Evolutionary conservation across 176 grass and related monocot species (phyloP).

Genomic region (Eragrostis nindensis): DNA sequence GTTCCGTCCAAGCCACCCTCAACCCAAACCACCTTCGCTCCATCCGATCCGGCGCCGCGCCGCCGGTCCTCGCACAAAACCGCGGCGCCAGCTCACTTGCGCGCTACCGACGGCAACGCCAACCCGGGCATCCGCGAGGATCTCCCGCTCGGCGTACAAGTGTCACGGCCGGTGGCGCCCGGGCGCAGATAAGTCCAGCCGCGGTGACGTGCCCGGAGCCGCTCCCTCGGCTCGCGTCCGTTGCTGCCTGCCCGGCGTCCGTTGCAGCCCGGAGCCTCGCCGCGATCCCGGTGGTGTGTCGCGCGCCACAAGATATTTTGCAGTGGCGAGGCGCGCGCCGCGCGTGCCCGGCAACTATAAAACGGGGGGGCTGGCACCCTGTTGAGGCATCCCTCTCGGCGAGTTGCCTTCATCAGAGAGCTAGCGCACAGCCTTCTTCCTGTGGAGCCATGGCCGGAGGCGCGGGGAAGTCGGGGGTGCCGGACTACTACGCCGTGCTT

Average conservation of each 20-base stretch:
- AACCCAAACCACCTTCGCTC: neutral
- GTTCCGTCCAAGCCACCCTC: too few species aligned
- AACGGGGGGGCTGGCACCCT: too few species aligned
- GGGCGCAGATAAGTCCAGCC: neutral
- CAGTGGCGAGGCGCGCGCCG: too few species aligned
- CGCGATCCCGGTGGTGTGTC: too few species aligned
- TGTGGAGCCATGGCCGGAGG: neutral
- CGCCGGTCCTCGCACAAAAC: neutral
- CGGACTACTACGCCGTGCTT: constrained; percentile 41
- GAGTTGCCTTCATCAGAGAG: neutral
- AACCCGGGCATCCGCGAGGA: neutral
- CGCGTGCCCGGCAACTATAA: too few species aligned
- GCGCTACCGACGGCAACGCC: neutral
- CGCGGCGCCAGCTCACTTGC: neutral
- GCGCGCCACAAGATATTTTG: too few species aligned
- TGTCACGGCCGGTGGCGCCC: neutral
- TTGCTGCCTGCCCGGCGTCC: too few species aligned
- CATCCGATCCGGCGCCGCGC: neutral
- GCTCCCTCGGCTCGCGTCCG: too few species aligned
- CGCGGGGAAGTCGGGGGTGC: neutral
- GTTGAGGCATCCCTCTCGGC: neutral
- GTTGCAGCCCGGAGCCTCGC: too few species aligned
- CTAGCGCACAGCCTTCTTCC: neutral
- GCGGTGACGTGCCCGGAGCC: neutral
- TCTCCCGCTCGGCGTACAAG: neutral